phyloP scores from a whole-genome alignment of 208 protist species.

The Leishmania major region DNA sequence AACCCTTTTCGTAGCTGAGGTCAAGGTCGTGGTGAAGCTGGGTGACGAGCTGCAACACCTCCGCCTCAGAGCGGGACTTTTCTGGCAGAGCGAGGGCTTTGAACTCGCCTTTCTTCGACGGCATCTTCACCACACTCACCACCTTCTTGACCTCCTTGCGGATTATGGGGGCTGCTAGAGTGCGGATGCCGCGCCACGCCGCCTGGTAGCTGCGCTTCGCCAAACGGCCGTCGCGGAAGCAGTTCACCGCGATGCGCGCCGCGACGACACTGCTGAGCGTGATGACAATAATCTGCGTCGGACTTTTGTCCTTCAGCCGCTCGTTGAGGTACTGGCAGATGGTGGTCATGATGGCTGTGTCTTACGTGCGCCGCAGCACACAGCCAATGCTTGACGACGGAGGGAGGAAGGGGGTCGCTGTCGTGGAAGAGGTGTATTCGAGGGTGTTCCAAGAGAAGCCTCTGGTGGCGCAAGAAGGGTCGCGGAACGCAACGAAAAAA shows the following conservation, averaged over 20 bases:
- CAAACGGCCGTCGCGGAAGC: slow-evolving; percentile 55
- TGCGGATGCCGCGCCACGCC: slow-evolving; percentile 61
- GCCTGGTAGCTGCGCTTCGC: slow-evolving; percentile 52
- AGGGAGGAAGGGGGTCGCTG: too few species aligned
- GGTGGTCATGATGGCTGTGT: slow-evolving; percentile 33
- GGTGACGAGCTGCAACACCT: slow-evolving; percentile 65
- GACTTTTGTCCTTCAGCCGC: slow-evolving; percentile 45
- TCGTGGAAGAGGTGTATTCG: not conserved
- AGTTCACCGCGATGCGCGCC: slow-evolving; percentile 42
- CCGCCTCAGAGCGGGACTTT: slow-evolving; percentile 45
- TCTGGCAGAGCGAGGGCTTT: slow-evolving; percentile 65
- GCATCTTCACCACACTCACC: slow-evolving; percentile 59
- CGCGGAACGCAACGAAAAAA: slow-evolving; percentile 6
- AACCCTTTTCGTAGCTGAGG: slow-evolving; percentile 63
- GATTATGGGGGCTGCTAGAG: slow-evolving; percentile 64
- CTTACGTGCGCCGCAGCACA: not conserved
- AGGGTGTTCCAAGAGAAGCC: not conserved
- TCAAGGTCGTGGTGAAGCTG: slow-evolving; percentile 71
- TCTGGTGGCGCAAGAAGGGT: not conserved
- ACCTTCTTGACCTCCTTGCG: slow-evolving; percentile 46
- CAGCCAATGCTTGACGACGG: not conserved
- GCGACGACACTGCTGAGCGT: slow-evolving; percentile 45
- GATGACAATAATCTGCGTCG: slow-evolving; percentile 61
- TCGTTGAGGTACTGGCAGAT: slow-evolving; percentile 68
- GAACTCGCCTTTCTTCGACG: slow-evolving; percentile 64